phyloP scores from a whole-genome alignment of 2,329 filamentous ascomycete species.

The Acrodontium crateriforme region DNA sequence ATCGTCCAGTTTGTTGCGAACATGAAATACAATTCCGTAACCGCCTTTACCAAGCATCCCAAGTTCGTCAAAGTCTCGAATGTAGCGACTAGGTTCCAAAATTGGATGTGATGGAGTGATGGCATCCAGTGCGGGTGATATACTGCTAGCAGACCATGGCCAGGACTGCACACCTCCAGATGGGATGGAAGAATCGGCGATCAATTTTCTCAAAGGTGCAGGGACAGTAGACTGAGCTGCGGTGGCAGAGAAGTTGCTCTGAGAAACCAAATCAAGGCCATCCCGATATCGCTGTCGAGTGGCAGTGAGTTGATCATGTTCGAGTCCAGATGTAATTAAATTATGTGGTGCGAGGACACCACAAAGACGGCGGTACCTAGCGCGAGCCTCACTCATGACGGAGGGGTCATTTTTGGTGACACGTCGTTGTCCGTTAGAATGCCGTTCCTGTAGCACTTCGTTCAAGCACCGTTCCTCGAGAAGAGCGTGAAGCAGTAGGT shows the following conservation, averaged over 20 bases:
- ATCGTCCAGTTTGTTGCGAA: conserved; percentile 46
- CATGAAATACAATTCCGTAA: conserved; percentile 49
- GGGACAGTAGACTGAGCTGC: conserved; percentile 3
- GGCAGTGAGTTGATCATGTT: conserved; percentile 20
- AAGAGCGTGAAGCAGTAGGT: conserved; percentile 31
- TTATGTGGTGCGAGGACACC: conserved; percentile 23
- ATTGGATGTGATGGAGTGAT: conserved; percentile 8
- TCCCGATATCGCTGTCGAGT: conserved; percentile 25
- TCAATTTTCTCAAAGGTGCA: conserved; percentile 7
- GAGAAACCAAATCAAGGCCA: conserved; percentile 21
- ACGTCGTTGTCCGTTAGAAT: too few relatives aligned
- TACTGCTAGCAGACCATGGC: too few relatives aligned
- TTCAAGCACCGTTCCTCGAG: conserved; percentile 30
- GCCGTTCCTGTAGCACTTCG: conserved; percentile 25
- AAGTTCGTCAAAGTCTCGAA: conserved; percentile 39
- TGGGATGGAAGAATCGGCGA: too few relatives aligned
- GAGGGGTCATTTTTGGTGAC: conserved; percentile 18
- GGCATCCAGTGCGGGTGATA: conserved; percentile 5
- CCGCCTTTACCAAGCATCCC: conserved; percentile 49
- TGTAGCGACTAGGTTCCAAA: conserved; percentile 30
- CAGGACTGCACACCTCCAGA: conserved; percentile 4
- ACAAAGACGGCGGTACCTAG: conserved; percentile 26
- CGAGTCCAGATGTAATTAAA: conserved; percentile 24
- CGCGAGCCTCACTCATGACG: conserved; percentile 23
- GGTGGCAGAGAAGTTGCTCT: neutral